Conservation (phyloP, 345 rosid genomes). For the Hibiscus tridactylites region DNA sequence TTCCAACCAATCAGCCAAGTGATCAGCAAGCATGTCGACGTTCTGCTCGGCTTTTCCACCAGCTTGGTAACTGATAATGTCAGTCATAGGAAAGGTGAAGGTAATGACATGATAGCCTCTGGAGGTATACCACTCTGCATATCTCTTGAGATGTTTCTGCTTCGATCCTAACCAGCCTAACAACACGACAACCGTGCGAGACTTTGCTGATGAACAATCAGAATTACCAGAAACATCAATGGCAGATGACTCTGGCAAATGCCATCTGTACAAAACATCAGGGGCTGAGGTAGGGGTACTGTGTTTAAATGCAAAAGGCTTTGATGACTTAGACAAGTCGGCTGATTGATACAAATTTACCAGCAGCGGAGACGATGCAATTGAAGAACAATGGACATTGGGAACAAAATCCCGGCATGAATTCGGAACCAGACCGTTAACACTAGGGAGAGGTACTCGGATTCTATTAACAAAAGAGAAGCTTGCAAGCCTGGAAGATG, state of each 20-base stretch:
- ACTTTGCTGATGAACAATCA: conserved; percentile 49
- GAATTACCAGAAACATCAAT: conserved; percentile 46
- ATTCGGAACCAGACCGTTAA: conserved; percentile 28
- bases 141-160: conserved; percentile 88
- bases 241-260: conserved; percentile 62
- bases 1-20: conserved; percentile 88
- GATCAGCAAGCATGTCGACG: conserved; percentile 69
- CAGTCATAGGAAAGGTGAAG: conserved; percentile 81
- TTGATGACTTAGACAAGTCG: conserved; percentile 57
- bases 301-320: conserved; percentile 29
- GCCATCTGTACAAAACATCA: conserved; percentile 78
- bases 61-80: conserved; percentile 74
- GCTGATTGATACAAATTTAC: conserved; percentile 56
- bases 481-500: conserved; percentile 55
- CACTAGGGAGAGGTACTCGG: conserved; percentile 54
- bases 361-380: conserved; percentile 41
- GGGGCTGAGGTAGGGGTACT: conserved; percentile 33
- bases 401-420: conserved; percentile 21
- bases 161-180: conserved; percentile 98
- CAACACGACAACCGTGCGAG: conserved; percentile 82
- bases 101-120: conserved; percentile 92
- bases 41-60: conserved; percentile 91
- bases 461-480: conserved; percentile 48
- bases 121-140: conserved; percentile 92
- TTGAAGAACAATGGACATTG: conserved; percentile 18